Percentiles rank a stretch among this genome's conserved stretches.
Evolutionary conservation across 768 basidiomycete species (phyloP).

Genomic region (Omphalotus guepiniiformis): DNA sequence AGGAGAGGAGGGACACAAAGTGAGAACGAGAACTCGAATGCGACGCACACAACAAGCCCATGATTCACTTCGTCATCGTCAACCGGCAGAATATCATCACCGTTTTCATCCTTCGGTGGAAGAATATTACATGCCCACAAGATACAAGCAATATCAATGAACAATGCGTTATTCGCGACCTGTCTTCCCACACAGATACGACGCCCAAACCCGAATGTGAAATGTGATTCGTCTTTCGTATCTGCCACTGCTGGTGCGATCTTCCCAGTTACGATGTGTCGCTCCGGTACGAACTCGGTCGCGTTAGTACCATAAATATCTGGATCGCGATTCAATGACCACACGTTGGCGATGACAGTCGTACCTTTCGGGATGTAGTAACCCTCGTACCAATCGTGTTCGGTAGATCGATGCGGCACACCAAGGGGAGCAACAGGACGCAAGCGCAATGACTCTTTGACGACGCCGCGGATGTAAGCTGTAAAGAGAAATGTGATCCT

Average conservation of each 20-base stretch:
- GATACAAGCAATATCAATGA: constrained; percentile 4
- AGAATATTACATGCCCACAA: constrained; percentile 3
- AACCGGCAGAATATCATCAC: background rate
- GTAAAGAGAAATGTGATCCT: no score
- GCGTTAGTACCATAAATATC: constrained; percentile 3
- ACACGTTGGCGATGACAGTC: background rate
- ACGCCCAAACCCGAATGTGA: constrained; percentile 1
- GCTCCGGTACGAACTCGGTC: background rate
- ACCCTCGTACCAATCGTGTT: constrained; percentile 8
- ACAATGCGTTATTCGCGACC: constrained; percentile 4
- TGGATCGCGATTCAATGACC: constrained; percentile 1
- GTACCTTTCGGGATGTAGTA: constrained; percentile 7
- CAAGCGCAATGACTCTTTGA: constrained; percentile 5
- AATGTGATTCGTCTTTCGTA: constrained; percentile 2
- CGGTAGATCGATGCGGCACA: constrained; percentile 12
- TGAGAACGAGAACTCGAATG: background rate
- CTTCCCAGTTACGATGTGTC: background rate
- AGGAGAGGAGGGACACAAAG: background rate
- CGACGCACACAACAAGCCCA: no score
- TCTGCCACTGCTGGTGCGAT: background rate
- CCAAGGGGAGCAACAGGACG: background rate
- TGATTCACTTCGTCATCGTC: background rate
- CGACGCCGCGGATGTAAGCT: no score
- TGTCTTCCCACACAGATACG: constrained; percentile 5
- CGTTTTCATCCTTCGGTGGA: background rate